A percentile compares a stretch with the other conserved stretches of the same genome.
These are phyloP conservation scores for Xylaria sp. DNA, from an alignment of 2,329 filamentous ascomycete species.

Conservation along the genomic window DNA sequence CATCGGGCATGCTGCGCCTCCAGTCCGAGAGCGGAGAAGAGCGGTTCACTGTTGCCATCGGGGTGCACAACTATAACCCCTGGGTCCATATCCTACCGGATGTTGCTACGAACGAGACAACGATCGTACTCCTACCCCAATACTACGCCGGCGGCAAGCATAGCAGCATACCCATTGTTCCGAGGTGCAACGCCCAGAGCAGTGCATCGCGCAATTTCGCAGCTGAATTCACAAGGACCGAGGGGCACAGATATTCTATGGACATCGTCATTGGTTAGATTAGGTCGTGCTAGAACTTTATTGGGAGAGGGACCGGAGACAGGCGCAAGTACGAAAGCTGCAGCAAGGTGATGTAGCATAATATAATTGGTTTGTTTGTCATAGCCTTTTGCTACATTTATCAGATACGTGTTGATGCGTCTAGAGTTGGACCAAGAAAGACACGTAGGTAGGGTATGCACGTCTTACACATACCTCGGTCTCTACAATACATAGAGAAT, in stretches of 20 bases:
- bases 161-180: conserved; percentile 3
- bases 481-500: too few relatives aligned
- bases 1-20: conserved; percentile 22
- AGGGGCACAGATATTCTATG: conserved; percentile 7
- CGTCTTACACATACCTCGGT: neutral
- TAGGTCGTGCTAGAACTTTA: neutral
- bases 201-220: conserved; percentile 9
- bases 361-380: neutral
- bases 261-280: conserved; percentile 15
- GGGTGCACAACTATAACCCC: conserved; percentile 23
- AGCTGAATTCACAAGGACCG: neutral
- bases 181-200: neutral
- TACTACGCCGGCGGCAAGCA: conserved; percentile 26
- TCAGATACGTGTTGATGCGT: neutral
- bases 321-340: neutral
- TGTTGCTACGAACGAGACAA: conserved; percentile 7
- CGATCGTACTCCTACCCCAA: conserved; percentile 15
- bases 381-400: neutral
- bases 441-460: neutral
- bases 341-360: neutral
- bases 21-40: conserved; percentile 13
- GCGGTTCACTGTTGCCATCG: conserved; percentile 15
- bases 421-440: neutral
- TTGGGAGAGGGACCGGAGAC: neutral
- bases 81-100: conserved; percentile 24